Base-by-base conservation (phyloP, 2,329 filamentous ascomycete genomes). In the Claviceps sp. region DNA sequence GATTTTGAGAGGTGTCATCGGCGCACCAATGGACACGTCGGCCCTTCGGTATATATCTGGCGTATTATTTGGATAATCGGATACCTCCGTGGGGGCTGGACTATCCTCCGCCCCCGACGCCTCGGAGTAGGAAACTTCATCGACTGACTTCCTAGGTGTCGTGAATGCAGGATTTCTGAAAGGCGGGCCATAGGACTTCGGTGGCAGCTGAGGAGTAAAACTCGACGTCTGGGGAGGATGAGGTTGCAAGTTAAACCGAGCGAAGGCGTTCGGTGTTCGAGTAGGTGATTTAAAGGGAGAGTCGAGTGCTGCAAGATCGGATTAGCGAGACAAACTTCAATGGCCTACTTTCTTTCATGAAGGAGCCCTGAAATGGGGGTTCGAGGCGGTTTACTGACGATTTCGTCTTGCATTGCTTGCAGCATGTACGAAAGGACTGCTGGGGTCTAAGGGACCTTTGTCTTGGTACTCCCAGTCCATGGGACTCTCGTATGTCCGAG, bases 391-490 rank as follows among this genome's bases (percentile, higher is more conserved):
- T 44, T 43, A 67, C 70, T 57, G 54, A 77, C 76, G 65, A 55
- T 67, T 70, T 48, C 70, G 65, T 47, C 65, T 62, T 43, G 64
- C 62, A 48, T 61, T 64, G 59, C 65, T 72, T 1, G 72, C 70
- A 40, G 76, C 71, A 56, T 79, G 76, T 20, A 75, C 71, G 63
- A 83, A 84, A 2, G 81, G 81, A 56, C 79, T 82, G 9, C 77
- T 78, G 18, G 73, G 73, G 65, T 84, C 81, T 55, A 79, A 65
- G 18, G 78, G 79, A 1, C 74, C 78, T 47, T 69, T 65, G 55
- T 71, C 72, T 59, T 82, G 74, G 63, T 80, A 84, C 62, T 84
- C 78, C 77, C 78, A 84, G 59, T 84, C 81, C 81, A 84, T 84
- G 56, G 71, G 79, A 55, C 77, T 71, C 65, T 83, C 79, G 56